phyloP scores from a whole-genome alignment of 768 basidiomycete genomes.

The Mycena sanguinolenta region DNA sequence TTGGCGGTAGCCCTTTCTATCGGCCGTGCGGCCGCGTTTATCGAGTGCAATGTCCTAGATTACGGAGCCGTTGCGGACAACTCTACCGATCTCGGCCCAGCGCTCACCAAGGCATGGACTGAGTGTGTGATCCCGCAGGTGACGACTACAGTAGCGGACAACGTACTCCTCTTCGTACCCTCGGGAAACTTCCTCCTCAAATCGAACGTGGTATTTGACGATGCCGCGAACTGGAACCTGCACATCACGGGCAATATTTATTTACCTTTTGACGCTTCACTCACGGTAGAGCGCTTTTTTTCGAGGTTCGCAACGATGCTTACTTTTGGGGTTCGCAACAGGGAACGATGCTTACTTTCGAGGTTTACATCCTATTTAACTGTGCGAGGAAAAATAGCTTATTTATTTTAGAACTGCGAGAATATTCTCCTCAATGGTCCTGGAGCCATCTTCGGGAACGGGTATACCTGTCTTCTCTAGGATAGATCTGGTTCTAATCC shows the following conservation, averaged over 20 bases:
- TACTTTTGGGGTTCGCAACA: too few relatives aligned
- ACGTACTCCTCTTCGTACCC: slow-evolving; percentile 43
- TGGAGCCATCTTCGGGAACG: slow-evolving; percentile 43
- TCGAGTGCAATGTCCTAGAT: slow-evolving; percentile 42
- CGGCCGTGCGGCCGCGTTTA: slow-evolving; percentile 21
- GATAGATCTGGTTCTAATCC: background rate
- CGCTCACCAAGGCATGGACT: slow-evolving; percentile 39
- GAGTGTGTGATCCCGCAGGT: slow-evolving; percentile 40
- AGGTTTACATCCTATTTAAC: too few relatives aligned
- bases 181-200: slow-evolving; percentile 40
- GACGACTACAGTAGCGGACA: slow-evolving; percentile 34
- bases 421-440: slow-evolving; percentile 40
- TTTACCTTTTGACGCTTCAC: slow-evolving; percentile 36
- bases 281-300: slow-evolving; percentile 42
- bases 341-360: too few relatives aligned
- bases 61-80: slow-evolving; percentile 43
- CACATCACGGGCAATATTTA: slow-evolving; percentile 41
- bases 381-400: too few relatives aligned
- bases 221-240: slow-evolving; percentile 41
- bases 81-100: slow-evolving; percentile 42
- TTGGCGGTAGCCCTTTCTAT: slow-evolving; percentile 26
- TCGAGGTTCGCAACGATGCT: slow-evolving; percentile 39
- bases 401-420: slow-evolving; percentile 39
- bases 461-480: background rate
- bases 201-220: slow-evolving; percentile 37